Percentiles rank a stretch among this genome's conserved stretches.
Conservation (phyloP, 306 rosid genomes). For the Cucumis cinereus region DNA sequence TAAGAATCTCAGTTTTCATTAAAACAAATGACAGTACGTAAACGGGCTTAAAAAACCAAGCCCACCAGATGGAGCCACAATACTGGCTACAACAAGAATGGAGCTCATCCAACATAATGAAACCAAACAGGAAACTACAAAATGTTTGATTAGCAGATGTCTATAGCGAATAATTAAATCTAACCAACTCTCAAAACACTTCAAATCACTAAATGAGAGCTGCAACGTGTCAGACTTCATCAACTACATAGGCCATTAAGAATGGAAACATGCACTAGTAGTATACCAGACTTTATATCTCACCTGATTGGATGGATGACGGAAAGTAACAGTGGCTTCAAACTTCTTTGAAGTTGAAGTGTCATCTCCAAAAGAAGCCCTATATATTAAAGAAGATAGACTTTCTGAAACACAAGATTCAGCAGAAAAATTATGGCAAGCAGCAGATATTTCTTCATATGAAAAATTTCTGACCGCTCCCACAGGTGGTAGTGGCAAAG, state of each 20-base stretch:
- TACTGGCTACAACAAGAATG: background rate
- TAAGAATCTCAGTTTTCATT: background rate
- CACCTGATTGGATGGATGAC: constrained; percentile 79
- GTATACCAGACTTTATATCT: background rate
- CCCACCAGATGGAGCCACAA: background rate
- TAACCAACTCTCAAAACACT: background rate
- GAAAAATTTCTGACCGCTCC: constrained; percentile 51
- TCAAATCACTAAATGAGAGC: background rate
- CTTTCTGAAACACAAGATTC: constrained; percentile 80
- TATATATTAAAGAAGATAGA: constrained; percentile 70
- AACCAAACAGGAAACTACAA: background rate
- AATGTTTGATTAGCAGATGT: background rate
- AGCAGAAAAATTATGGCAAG: constrained; percentile 76
- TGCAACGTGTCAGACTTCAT: background rate
- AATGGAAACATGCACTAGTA: constrained; percentile 6
- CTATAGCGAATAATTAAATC: background rate
- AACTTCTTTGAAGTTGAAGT: constrained; percentile 59
- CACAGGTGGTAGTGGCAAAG: constrained; percentile 83
- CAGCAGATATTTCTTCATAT: constrained; percentile 62
- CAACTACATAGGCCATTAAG: constrained; percentile 3
- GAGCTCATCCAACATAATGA: background rate
- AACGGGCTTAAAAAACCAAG: background rate
- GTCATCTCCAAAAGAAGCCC: constrained; percentile 87
- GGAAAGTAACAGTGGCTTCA: constrained; percentile 90
- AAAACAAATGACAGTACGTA: background rate